A percentile compares a stretch with the other conserved stretches of the same genome.
phyloP scores from a whole-genome alignment of 2,329 filamentous ascomycete species.

The Cyclaneusma minus region DNA sequence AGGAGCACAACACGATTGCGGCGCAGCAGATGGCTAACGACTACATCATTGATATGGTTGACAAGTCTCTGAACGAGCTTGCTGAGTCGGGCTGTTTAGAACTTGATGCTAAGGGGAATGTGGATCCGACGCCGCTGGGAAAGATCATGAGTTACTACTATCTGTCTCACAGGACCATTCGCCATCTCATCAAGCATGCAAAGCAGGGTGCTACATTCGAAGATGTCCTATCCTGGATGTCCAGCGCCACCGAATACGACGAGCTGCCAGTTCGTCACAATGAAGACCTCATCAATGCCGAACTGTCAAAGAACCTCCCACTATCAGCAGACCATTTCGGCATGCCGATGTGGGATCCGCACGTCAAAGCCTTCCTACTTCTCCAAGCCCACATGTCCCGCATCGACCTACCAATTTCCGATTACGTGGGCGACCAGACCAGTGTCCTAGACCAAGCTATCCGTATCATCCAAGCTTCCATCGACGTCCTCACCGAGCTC shows the following conservation, averaged over 20 bases:
- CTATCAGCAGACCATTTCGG: conserved; percentile 32
- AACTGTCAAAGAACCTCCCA: conserved; percentile 70
- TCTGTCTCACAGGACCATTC: conserved; percentile 85
- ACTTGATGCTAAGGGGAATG: conserved; percentile 71
- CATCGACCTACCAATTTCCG: conserved; percentile 81
- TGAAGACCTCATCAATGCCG: conserved; percentile 90
- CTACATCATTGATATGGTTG: conserved; percentile 87
- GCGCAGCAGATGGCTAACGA: conserved; percentile 84
- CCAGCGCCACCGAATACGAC: conserved; percentile 84
- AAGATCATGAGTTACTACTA: conserved; percentile 99
- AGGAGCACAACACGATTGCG: conserved; percentile 76
- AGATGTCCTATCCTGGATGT: conserved; percentile 85
- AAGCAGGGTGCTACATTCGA: conserved; percentile 63
- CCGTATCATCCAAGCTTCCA: conserved; percentile 88
- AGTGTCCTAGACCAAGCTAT: conserved; percentile 89
- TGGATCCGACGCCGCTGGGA: conserved; percentile 78
- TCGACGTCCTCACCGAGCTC: conserved; percentile 88
- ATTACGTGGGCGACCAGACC: conserved; percentile 91
- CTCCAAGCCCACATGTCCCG: conserved; percentile 92
- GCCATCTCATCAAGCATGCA: conserved; percentile 63
- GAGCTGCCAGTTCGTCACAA: conserved; percentile 96
- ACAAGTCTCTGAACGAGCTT: conserved; percentile 69
- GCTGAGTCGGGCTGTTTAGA: conserved; percentile 72
- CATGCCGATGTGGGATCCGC: conserved; percentile 94
- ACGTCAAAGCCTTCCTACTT: conserved; percentile 89